Percentiles rank a stretch among this genome's conserved stretches.
phyloP scores from a whole-genome alignment of 163 green algal species.

The Coccomyxa subellipsoidea region DNA sequence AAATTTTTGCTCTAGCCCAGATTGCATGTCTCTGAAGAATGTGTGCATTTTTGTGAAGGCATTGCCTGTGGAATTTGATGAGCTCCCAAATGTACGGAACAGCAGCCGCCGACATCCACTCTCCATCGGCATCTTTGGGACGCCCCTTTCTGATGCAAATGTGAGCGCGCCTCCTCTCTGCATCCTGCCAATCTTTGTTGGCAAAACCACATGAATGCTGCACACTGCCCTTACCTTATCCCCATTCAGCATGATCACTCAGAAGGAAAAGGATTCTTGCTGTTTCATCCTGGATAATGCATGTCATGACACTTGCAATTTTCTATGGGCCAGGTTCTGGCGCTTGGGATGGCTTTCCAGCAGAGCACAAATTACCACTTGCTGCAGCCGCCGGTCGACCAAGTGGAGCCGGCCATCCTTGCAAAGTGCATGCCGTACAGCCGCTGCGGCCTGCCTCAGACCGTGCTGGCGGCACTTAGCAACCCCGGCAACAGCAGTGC shows the following conservation, averaged over 20 bases:
- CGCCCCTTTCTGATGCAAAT: neutral
- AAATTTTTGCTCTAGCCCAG: no score
- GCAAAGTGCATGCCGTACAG: constrained; percentile 12
- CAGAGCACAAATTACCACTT: constrained; percentile 8
- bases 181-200: no score
- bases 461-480: neutral
- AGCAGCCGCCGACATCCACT: neutral
- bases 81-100: neutral
- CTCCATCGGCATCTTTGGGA: neutral
- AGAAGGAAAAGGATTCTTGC: neutral
- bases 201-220: no score
- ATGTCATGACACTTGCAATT: neutral
- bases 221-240: neutral
- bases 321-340: constrained; percentile 7
- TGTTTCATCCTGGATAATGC: neutral
- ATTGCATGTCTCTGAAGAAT: no score
- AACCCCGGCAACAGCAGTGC: neutral
- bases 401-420: constrained; percentile 11
- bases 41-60: neutral
- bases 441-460: constrained; percentile 7
- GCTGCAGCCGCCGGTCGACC: constrained; percentile 10
- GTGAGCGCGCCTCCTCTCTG: neutral
- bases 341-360: constrained; percentile 15
- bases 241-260: neutral
- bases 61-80: neutral